Percentiles rank a stretch among this genome's conserved stretches.
Evolutionary conservation across 192 early-diverging fungal genomes (phyloP).

Genomic region (Gigaspora rosea): DNA sequence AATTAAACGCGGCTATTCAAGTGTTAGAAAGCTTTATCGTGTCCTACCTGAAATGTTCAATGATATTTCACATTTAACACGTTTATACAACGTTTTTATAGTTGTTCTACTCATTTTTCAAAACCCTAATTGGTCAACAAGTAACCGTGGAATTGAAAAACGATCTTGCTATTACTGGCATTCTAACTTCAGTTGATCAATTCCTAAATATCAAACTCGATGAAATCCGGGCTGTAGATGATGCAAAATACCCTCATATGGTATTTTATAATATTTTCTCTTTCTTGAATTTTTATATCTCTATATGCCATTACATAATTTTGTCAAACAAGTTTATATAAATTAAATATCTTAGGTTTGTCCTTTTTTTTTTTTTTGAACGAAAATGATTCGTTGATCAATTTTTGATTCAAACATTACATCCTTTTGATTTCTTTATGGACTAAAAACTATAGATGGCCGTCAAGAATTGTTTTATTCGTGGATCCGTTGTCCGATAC

Average conservation of each 20-base stretch:
- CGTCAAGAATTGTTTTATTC: slow-evolving; percentile 99
- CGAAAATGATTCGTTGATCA: background rate
- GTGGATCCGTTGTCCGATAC: slow-evolving; percentile 98
- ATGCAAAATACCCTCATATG: slow-evolving; percentile 96
- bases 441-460: slow-evolving; percentile 60
- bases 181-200: slow-evolving; percentile 97
- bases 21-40: no score
- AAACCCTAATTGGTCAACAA: slow-evolving; percentile 92
- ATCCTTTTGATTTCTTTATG: background rate
- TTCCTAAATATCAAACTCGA: slow-evolving; percentile 99
- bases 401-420: background rate
- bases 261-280: slow-evolving; percentile 45
- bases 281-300: no score
- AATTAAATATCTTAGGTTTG: no score
- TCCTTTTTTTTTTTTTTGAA: background rate
- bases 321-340: no score
- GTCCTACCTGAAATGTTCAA: no score
- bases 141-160: slow-evolving; percentile 99
- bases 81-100: slow-evolving; percentile 34
- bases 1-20: no score
- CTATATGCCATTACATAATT: no score
- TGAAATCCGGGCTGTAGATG: slow-evolving; percentile 81
- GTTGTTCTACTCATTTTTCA: slow-evolving; percentile 99
- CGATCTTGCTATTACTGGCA: slow-evolving; percentile 90
- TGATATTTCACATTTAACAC: background rate